phyloP scores from a whole-genome alignment of 495 filamentous ascomycete species.

The Penicillium flavigenum region DNA sequence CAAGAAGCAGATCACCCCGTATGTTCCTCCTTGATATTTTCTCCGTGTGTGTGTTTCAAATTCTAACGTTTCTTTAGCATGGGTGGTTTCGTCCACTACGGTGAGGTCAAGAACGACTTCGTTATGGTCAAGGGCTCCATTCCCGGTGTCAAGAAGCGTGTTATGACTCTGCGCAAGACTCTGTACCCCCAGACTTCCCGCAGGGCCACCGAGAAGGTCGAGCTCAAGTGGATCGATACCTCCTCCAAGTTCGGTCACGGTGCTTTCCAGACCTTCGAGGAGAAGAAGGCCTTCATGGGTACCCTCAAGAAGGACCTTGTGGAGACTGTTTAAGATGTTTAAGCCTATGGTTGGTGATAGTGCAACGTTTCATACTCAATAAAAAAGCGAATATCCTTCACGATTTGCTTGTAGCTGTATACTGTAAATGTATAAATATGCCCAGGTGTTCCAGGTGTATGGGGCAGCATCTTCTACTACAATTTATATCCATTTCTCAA shows the following conservation, averaged over 20 bases:
- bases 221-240: slow-evolving; percentile 99
- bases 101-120: slow-evolving; percentile 99
- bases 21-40: slow-evolving; percentile 51
- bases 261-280: slow-evolving; percentile 95
- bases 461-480: neutral
- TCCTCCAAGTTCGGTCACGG: slow-evolving; percentile 99
- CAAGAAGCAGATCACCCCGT: slow-evolving; percentile 99
- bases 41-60: neutral
- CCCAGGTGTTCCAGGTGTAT: neutral
- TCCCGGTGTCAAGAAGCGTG: slow-evolving; percentile 98
- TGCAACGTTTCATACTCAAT: slow-evolving; percentile 49
- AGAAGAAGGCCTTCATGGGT: slow-evolving; percentile 97
- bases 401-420: slow-evolving; percentile 19
- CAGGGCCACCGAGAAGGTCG: slow-evolving; percentile 95
- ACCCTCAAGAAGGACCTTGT: slow-evolving; percentile 98
- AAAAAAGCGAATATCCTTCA: slow-evolving; percentile 49
- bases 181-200: slow-evolving; percentile 97
- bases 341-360: slow-evolving; percentile 38
- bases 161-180: slow-evolving; percentile 98
- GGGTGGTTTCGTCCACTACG: slow-evolving; percentile 99
- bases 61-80: slow-evolving; percentile 59
- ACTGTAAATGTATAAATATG: neutral
- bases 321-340: slow-evolving; percentile 67
- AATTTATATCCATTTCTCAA: neutral
- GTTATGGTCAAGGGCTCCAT: slow-evolving; percentile 96